These are phyloP conservation scores for Fusarium sp. DNA, from an alignment of 2,329 filamentous ascomycete genomes.

Conservation along the genomic window DNA sequence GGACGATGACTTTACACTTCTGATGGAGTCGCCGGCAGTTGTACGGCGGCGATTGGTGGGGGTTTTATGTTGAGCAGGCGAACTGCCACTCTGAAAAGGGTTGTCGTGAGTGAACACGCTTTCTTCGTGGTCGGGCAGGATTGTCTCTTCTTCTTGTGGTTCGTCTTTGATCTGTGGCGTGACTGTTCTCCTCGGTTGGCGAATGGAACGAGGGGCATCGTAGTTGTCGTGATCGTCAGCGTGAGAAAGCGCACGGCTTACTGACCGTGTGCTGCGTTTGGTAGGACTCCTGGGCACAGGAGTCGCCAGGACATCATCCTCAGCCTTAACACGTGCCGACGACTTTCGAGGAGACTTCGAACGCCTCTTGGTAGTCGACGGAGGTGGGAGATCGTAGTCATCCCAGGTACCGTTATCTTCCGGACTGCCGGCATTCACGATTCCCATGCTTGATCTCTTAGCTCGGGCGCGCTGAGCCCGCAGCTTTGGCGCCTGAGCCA, in stretches of 20 bases:
- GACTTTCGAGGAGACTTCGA: constrained; percentile 66
- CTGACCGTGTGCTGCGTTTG: constrained; percentile 64
- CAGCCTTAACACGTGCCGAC: constrained; percentile 61
- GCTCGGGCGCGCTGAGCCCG: constrained; percentile 79
- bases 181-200: constrained; percentile 62
- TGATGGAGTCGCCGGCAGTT: constrained; percentile 54
- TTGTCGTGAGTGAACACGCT: constrained; percentile 89
- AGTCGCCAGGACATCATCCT: constrained; percentile 57
- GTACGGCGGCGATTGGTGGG: constrained; percentile 62
- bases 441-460: constrained; percentile 88
- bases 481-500: constrained; percentile 81
- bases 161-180: constrained; percentile 66
- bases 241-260: constrained; percentile 64
- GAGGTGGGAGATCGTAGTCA: constrained; percentile 65
- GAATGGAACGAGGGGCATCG: constrained; percentile 52
- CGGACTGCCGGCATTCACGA: constrained; percentile 73
- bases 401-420: constrained; percentile 72
- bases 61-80: constrained; percentile 65
- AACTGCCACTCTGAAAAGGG: constrained; percentile 87
- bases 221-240: constrained; percentile 59
- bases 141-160: constrained; percentile 51
- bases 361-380: constrained; percentile 60
- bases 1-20: constrained; percentile 55
- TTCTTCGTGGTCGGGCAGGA: constrained; percentile 52
- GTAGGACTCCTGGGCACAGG: constrained; percentile 57